These are phyloP conservation scores for Melanomma pulvis-pyrius DNA, from an alignment of 495 filamentous ascomycete genomes.

Conservation along the genomic window DNA sequence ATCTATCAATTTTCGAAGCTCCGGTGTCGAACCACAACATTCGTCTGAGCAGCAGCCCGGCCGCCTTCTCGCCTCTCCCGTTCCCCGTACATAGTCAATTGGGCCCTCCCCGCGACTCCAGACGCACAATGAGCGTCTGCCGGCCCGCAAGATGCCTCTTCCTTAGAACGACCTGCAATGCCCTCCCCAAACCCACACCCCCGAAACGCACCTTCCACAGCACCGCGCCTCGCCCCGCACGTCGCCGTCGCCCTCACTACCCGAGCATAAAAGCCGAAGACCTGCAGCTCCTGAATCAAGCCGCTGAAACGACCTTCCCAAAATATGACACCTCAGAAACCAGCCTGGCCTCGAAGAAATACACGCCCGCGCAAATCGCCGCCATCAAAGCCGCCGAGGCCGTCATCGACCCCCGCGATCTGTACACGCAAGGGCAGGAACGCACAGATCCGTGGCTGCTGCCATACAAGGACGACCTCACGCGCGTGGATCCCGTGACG, in stretches of 20 bases:
- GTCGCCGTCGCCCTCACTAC: slow-evolving; percentile 44
- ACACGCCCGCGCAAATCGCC: slow-evolving; percentile 78
- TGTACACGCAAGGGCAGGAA: slow-evolving; percentile 69
- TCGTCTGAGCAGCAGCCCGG: slow-evolving; percentile 6
- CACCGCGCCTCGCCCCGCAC: slow-evolving; percentile 44
- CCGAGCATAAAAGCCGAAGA: slow-evolving; percentile 44
- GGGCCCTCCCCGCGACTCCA: slow-evolving; percentile 2
- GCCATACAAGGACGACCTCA: slow-evolving; percentile 85
- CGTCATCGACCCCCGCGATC: slow-evolving; percentile 75
- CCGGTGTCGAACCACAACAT: not conserved
- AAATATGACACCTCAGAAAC: slow-evolving; percentile 72
- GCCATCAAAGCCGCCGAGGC: slow-evolving; percentile 85
- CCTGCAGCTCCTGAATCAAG: slow-evolving; percentile 36
- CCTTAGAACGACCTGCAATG: slow-evolving; percentile 54
- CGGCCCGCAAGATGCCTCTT: slow-evolving; percentile 63
- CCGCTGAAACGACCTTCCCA: slow-evolving; percentile 55
- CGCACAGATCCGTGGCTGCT: slow-evolving; percentile 72
- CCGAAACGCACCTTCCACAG: slow-evolving; percentile 56
- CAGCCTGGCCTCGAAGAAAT: slow-evolving; percentile 61
- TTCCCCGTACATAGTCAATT: slow-evolving; percentile 15
- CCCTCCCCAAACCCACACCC: slow-evolving; percentile 48
- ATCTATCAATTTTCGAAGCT: slow-evolving; percentile 12
- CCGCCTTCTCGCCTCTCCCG: not conserved
- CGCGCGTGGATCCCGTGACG: slow-evolving; percentile 66
- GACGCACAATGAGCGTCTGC: slow-evolving; percentile 57